Percentiles rank a stretch among this genome's conserved stretches.
phyloP scores from a whole-genome alignment of 2,329 filamentous ascomycete species.

The Pseudogymnoascus sp. region DNA sequence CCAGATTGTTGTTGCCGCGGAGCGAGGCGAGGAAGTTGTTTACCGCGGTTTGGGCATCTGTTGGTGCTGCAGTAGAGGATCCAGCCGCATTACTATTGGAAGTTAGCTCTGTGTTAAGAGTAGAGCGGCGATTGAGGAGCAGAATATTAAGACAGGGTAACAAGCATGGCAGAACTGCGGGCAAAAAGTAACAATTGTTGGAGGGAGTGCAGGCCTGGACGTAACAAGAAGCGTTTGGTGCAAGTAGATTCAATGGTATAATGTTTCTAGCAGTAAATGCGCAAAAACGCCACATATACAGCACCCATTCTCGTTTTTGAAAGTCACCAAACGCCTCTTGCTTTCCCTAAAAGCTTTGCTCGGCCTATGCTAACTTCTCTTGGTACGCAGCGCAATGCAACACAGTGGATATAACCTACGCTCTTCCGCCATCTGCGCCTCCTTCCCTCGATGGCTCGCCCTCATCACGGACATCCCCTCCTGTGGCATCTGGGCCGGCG shows the following conservation, averaged over 20 bases:
- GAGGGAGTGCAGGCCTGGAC: not conserved
- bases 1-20: constrained; percentile 38
- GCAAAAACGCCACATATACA: constrained; percentile 16
- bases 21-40: constrained; percentile 85
- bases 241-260: constrained; percentile 10
- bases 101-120: constrained; percentile 11
- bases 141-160: not conserved
- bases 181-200: not conserved
- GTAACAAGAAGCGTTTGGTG: constrained; percentile 4
- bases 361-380: constrained; percentile 1
- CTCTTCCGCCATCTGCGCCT: constrained; percentile 93
- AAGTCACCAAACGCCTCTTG: constrained; percentile 11
- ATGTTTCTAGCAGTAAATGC: constrained; percentile 29
- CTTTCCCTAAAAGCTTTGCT: constrained; percentile 10
- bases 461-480: constrained; percentile 85
- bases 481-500: constrained; percentile 78
- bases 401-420: constrained; percentile 65
- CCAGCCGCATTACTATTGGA: constrained; percentile 34
- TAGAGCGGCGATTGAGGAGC: not conserved
- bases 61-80: constrained; percentile 42
- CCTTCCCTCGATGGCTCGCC: constrained; percentile 83
- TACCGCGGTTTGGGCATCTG: constrained; percentile 69
- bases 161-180: not conserved
- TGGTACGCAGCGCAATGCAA: constrained; percentile 1
- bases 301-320: constrained; percentile 5